Evolutionary conservation across 2,329 filamentous ascomycete species (phyloP).

Genomic region (Fusarium floridanum): DNA sequence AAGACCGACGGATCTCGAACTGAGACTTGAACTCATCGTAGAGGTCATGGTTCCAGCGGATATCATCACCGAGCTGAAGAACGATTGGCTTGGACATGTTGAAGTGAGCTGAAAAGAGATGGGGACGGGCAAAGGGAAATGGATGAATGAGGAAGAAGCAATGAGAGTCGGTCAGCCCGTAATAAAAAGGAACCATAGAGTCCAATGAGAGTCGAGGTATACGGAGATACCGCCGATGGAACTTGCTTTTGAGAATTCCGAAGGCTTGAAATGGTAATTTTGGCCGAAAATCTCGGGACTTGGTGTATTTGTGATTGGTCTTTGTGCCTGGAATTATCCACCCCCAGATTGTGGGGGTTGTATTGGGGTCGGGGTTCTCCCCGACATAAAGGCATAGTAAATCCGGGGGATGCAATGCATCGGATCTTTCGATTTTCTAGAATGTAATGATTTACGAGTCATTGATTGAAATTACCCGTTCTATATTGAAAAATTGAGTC

Average conservation of each 20-base stretch:
- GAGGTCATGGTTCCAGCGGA: constrained; percentile 46
- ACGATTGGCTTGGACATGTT: constrained; percentile 46
- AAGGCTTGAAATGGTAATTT: constrained; percentile 22
- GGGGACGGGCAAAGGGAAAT: not conserved
- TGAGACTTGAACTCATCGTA: constrained; percentile 39
- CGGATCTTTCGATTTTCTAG: not conserved
- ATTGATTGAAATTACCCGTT: not conserved
- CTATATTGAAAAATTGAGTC: not conserved
- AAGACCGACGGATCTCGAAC: constrained; percentile 43
- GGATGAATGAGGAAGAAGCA: not conserved
- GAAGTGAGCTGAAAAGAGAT: not conserved
- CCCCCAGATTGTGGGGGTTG: constrained; percentile 29
- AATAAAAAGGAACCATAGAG: constrained; percentile 3
- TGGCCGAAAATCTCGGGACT: not conserved
- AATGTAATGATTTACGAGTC: not conserved
- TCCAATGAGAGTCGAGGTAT: constrained; percentile 10
- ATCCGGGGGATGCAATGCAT: not conserved
- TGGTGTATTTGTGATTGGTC: constrained; percentile 8
- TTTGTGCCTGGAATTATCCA: not conserved
- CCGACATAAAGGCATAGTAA: constrained; percentile 6
- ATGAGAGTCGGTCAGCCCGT: not conserved
- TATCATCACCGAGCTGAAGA: constrained; percentile 46
- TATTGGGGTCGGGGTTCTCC: constrained; percentile 28
- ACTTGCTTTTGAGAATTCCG: constrained; percentile 30
- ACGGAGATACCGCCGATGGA: constrained; percentile 40